Conservation (phyloP, 2,329 filamentous ascomycete genomes). For the Fusarium abutilonis region DNA sequence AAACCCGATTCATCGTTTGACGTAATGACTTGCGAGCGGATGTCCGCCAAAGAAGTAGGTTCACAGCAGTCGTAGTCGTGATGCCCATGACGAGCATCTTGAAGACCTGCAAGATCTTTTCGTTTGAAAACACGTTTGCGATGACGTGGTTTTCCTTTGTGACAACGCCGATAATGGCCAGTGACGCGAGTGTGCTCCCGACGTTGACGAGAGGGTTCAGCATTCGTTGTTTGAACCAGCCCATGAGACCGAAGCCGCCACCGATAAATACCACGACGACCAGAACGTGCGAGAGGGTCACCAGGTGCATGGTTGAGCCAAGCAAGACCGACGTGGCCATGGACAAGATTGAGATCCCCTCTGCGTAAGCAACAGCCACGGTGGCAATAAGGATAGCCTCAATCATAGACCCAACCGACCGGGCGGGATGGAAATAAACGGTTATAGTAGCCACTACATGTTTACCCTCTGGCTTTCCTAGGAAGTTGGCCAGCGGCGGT, state of each 20-base stretch:
- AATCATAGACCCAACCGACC: conserved; percentile 88
- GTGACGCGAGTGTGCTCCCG: conserved; percentile 83
- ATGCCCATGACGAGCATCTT: conserved; percentile 86
- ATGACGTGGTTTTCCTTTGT: conserved; percentile 92
- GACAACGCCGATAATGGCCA: conserved; percentile 87
- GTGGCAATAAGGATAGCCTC: conserved; percentile 82
- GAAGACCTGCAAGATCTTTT: conserved; percentile 82
- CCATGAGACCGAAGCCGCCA: conserved; percentile 85
- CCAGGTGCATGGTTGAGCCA: conserved; percentile 70
- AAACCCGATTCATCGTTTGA: conserved; percentile 75
- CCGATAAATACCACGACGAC: conserved; percentile 87
- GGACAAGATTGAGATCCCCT: conserved; percentile 77
- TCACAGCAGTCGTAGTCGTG: conserved; percentile 73
- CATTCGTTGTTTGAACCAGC: conserved; percentile 84
- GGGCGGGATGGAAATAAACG: conserved; percentile 92
- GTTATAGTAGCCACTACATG: conserved; percentile 94
- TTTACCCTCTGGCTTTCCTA: conserved; percentile 89
- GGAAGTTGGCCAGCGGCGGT: conserved; percentile 72
- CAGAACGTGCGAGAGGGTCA: conserved; percentile 78
- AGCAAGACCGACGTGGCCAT: conserved; percentile 88
- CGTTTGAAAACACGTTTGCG: conserved; percentile 81
- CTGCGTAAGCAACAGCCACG: conserved; percentile 77
- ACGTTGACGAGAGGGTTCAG: conserved; percentile 84
- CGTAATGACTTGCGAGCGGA: conserved; percentile 80
- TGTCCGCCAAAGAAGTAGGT: conserved; percentile 79